Conservation (phyloP, 139 green algal genomes). For the Coelastrella sp. region DNA sequence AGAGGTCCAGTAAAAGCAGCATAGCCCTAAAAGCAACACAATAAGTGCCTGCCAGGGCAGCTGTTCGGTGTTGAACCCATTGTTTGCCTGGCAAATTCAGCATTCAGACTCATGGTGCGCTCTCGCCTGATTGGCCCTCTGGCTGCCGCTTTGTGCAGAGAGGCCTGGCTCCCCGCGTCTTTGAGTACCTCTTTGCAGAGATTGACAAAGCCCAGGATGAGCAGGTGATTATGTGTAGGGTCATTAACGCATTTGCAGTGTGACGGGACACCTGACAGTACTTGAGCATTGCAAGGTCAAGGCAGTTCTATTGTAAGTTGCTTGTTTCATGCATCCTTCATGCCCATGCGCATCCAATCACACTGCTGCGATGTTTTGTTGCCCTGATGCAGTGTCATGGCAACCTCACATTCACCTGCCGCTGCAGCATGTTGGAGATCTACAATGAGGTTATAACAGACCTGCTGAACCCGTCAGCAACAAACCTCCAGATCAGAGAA, state of each 20-base stretch:
- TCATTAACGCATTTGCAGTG: too few species aligned
- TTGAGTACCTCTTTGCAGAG: constrained; percentile 85
- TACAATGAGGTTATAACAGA: constrained; percentile 97
- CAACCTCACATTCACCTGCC: constrained; percentile 49
- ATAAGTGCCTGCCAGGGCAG: background rate
- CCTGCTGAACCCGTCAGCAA: constrained; percentile 72
- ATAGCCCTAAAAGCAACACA: background rate
- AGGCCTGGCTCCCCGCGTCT: constrained; percentile 85
- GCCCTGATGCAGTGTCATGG: constrained; percentile 26
- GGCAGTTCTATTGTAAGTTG: background rate
- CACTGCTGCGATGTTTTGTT: background rate
- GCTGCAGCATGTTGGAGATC: constrained; percentile 87
- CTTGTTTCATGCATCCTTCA: background rate
- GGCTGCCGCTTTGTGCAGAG: constrained; percentile 51
- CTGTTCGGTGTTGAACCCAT: background rate
- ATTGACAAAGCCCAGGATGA: constrained; percentile 72
- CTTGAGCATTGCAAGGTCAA: background rate
- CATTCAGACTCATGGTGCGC: background rate
- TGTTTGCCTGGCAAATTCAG: background rate
- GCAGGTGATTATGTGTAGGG: background rate
- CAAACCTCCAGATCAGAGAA: constrained; percentile 73
- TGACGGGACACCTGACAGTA: background rate
- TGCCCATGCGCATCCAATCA: background rate
- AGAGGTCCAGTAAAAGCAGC: too few species aligned
- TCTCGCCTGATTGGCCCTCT: background rate